phyloP scores from a whole-genome alignment of 2,329 filamentous ascomycete species.

The Diaporthe velutina region DNA sequence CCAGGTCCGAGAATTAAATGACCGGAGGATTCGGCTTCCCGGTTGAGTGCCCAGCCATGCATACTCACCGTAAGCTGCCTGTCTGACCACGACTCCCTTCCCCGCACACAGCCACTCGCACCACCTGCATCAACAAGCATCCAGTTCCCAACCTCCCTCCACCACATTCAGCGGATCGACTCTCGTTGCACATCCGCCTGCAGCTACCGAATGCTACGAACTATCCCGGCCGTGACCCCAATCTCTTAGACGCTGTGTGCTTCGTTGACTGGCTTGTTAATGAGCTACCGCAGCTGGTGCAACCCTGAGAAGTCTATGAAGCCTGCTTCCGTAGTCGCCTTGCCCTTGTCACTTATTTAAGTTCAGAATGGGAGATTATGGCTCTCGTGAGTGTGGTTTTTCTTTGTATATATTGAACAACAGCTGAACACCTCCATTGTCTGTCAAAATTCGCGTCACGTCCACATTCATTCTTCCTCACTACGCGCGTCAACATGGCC shows the following conservation, averaged over 20 bases:
- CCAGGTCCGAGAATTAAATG: not conserved
- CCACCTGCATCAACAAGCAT: conserved; percentile 5
- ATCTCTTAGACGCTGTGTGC: not conserved
- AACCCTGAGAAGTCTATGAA: not conserved
- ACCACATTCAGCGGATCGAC: not conserved
- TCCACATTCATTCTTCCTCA: not conserved
- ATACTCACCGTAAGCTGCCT: not conserved
- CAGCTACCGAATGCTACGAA: not conserved
- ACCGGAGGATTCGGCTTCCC: not conserved
- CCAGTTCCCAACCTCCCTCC: not conserved
- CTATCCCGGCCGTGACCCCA: not conserved
- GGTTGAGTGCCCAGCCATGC: conserved; percentile 6
- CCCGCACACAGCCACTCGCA: conserved; percentile 19
- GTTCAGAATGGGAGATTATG: conserved; percentile 23
- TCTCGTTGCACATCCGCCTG: not conserved
- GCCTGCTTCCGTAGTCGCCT: not conserved
- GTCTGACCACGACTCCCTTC: not conserved
- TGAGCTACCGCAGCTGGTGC: not conserved
- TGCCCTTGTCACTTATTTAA: not conserved
- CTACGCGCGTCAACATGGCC: conserved; percentile 8
- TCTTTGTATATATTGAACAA: not conserved
- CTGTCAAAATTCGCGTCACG: no score
- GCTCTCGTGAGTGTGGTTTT: conserved; percentile 7
- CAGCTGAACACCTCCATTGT: not conserved
- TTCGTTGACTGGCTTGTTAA: not conserved